Evolutionary conservation across 1,284 basidiomycete species (phyloP).

Genomic region (Neonothopanus nambi): DNA sequence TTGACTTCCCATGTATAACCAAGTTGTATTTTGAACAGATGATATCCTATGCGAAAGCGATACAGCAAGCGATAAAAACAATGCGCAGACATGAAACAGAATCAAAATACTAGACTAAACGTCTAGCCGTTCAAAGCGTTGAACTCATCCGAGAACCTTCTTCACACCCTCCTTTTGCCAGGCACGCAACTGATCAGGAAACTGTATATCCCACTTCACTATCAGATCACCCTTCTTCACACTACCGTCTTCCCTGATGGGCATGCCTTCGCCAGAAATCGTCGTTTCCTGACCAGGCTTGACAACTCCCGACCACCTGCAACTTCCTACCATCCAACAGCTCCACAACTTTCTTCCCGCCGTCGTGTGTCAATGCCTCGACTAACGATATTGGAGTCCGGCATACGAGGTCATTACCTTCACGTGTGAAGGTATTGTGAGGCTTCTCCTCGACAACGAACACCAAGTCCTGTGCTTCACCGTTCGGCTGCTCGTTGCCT

Average conservation of each 20-base stretch:
- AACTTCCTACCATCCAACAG: conserved; percentile 79
- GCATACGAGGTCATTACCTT: conserved; percentile 79
- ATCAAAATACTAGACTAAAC: conserved; percentile 4
- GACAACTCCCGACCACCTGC: conserved; percentile 66
- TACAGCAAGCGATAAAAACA: conserved; percentile 4
- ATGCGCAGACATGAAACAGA: conserved; percentile 3
- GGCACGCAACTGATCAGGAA: conserved; percentile 75
- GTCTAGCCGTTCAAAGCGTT: background rate
- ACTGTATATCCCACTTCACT: conserved; percentile 81
- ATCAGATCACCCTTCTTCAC: conserved; percentile 81
- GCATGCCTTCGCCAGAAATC: conserved; percentile 86
- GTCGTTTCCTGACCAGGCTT: conserved; percentile 78
- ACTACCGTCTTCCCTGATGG: conserved; percentile 79
- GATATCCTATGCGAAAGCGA: background rate
- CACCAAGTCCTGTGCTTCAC: conserved; percentile 83
- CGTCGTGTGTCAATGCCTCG: conserved; percentile 70
- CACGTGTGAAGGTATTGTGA: conserved; percentile 73
- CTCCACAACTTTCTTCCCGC: conserved; percentile 55
- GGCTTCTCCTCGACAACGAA: conserved; percentile 93
- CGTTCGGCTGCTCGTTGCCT: conserved; percentile 79
- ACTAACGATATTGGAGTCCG: conserved; percentile 72
- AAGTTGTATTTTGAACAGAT: background rate
- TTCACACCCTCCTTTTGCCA: conserved; percentile 79
- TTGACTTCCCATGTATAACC: no score
- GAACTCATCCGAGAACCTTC: conserved; percentile 57